A percentile compares a stretch with the other conserved stretches of the same genome.
Evolutionary conservation across 768 basidiomycete species (phyloP).

Genomic region (Boletus rufocinnamomeus): DNA sequence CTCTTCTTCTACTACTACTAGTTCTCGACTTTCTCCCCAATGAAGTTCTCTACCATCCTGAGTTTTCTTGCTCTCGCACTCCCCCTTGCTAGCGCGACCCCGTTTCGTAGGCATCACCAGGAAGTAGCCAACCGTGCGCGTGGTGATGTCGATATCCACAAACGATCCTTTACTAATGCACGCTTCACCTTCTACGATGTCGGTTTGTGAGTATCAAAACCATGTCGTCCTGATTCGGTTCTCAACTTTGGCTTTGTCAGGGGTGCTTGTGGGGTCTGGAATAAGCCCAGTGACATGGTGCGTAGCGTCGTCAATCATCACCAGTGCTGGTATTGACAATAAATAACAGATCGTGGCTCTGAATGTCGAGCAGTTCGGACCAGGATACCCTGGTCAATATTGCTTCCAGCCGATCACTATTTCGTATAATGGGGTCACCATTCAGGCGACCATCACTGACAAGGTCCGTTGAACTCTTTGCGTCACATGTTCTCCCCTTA

Average conservation of each 20-base stretch:
- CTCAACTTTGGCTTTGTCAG: slow-evolving; percentile 32
- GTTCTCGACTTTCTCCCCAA: slow-evolving; percentile 4
- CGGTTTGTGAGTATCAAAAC: slow-evolving; percentile 42
- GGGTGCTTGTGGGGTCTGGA: slow-evolving; percentile 55
- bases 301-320: not conserved
- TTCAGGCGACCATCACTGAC: slow-evolving; percentile 60
- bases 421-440: slow-evolving; percentile 51
- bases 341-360: slow-evolving; percentile 29
- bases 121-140: slow-evolving; percentile 49
- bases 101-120: slow-evolving; percentile 39
- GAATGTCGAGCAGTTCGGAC: slow-evolving; percentile 49
- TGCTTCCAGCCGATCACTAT: slow-evolving; percentile 70
- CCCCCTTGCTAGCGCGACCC: slow-evolving; percentile 36
- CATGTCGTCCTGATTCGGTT: not conserved
- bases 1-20: not conserved
- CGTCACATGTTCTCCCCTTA: not conserved
- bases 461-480: slow-evolving; percentile 40
- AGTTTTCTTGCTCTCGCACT: slow-evolving; percentile 38
- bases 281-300: slow-evolving; percentile 34
- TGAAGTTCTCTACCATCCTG: slow-evolving; percentile 34
- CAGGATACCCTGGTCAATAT: slow-evolving; percentile 59
- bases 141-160: slow-evolving; percentile 37
- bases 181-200: slow-evolving; percentile 58
- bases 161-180: slow-evolving; percentile 37
- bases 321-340: slow-evolving; percentile 1